Evolutionary conservation across 2,329 filamentous ascomycete species (phyloP).

Genomic region (Fusarium napiforme): DNA sequence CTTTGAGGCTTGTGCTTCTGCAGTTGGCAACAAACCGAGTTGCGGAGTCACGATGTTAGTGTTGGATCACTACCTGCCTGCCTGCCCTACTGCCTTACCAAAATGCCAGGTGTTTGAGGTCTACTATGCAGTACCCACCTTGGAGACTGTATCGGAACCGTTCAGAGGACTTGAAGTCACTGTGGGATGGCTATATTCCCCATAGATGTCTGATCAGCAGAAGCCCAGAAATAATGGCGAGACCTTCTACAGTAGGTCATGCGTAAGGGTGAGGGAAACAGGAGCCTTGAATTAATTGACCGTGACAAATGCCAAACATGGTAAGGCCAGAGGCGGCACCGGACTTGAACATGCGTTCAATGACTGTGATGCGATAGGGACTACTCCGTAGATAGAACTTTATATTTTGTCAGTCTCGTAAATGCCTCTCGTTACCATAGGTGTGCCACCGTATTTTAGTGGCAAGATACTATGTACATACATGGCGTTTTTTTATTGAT

Average conservation of each 20-base stretch:
- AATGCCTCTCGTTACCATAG: conserved; percentile 15
- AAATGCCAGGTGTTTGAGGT: neutral
- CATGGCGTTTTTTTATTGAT: conserved; percentile 7
- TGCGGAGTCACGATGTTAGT: neutral
- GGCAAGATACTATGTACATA: neutral
- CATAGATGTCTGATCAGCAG: conserved; percentile 35
- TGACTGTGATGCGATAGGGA: neutral
- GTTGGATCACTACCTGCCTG: neutral
- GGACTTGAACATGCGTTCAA: neutral
- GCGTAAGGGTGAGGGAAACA: conserved; percentile 14
- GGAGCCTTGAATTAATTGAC: conserved; percentile 12
- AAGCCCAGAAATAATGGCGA: conserved; percentile 39
- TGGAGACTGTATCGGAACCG: conserved; percentile 10
- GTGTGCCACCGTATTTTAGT: conserved; percentile 3
- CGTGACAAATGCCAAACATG: conserved; percentile 4
- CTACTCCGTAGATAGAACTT: neutral
- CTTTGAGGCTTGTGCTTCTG: conserved; percentile 1
- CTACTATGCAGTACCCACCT: neutral
- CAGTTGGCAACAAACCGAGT: neutral
- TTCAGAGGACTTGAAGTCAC: conserved; percentile 36
- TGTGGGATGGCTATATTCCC: conserved; percentile 26
- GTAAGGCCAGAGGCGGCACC: conserved; percentile 7
- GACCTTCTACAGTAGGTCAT: conserved; percentile 27
- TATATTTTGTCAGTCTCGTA: conserved; percentile 2
- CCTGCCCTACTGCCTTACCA: neutral